Base-by-base conservation (phyloP, 2,329 filamentous ascomycete species). In the Gnomoniopsis sp. region DNA sequence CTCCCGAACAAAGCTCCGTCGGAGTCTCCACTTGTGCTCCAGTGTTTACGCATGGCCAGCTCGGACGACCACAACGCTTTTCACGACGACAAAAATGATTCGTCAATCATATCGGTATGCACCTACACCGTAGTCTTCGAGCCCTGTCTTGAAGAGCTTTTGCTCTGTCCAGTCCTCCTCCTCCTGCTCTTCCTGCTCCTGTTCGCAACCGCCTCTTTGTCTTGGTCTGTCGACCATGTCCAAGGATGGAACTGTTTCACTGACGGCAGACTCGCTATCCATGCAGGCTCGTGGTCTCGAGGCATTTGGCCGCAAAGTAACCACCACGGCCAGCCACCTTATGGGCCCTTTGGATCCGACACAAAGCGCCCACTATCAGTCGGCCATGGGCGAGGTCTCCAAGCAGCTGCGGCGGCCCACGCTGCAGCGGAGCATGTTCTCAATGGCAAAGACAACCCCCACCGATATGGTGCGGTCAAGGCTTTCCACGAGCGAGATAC, bases 241-340 rank as follows among this genome's bases (percentile, higher is more conserved):
- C 30, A 34, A 22, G 51, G 55, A 59, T 63, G 58, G 55, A 38
- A 41, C 41, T 44, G 53, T 55, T 49, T 53, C 49, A 55, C 60
- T 62, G 50, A 62, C 53, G 19, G 23, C 30, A 51, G 46, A 54
- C 44, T 59, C 55, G 54, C 44, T 46, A 53, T 47, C 57, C 43
- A 62, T 63, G 53, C 68, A 96, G 92, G 87, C 91, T 57, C 89
- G 91, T 68, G 90, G 95, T 64, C 79, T 98, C 67, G 93, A 97
- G 77, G 90, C 91, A 57, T 97, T 99, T 75, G 87, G 92, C 65
- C 88, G 93, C 70, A 99, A 97, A 76, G 92, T 98, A 63, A 95
- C 93, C 33, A 91, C 91, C 30, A 98, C 95, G 21, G 95, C 95
- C 58, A 90, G 87, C 69, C 92, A 96, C 73, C 81, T 99, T 65